A percentile compares a stretch with the other conserved stretches of the same genome.
These are phyloP conservation scores for Solanum sparsipilum DNA, from an alignment of 257 asterid genomes.

Conservation along the genomic window DNA sequence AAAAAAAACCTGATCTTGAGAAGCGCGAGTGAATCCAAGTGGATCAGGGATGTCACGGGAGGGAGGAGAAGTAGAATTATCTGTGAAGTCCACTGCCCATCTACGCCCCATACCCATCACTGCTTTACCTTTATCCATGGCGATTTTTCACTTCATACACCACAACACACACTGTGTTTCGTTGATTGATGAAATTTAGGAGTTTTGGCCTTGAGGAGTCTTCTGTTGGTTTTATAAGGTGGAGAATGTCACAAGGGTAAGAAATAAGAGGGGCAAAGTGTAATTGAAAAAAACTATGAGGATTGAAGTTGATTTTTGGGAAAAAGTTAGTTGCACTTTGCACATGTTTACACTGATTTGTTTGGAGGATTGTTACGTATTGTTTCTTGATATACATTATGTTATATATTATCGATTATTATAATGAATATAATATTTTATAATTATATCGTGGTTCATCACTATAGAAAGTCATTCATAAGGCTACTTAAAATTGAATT, in stretches of 20 bases:
- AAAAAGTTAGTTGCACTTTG: too few species aligned
- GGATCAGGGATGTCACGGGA: conserved; percentile 84
- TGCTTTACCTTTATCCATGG: conserved; percentile 77
- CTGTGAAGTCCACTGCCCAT: conserved; percentile 87
- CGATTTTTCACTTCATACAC: background rate
- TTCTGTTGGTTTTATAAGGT: background rate
- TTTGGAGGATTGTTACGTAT: background rate
- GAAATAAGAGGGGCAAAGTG: background rate
- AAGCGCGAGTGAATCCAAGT: conserved; percentile 70
- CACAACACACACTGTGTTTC: background rate
- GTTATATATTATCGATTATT: background rate
- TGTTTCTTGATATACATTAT: too few species aligned
- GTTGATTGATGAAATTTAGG: background rate
- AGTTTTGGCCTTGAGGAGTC: background rate
- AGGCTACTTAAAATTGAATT: too few species aligned
- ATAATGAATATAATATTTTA: too few species aligned
- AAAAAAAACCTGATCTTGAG: conserved; percentile 70
- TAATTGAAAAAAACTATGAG: background rate
- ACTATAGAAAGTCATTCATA: background rate
- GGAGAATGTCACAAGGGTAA: background rate
- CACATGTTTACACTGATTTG: too few species aligned
- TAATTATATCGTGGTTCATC: background rate
- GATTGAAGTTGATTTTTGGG: background rate
- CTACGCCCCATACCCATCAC: conserved; percentile 69
- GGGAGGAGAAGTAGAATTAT: conserved; percentile 62